A percentile compares a stretch with the other conserved stretches of the same genome.
phyloP scores from a whole-genome alignment of 2,329 filamentous ascomycete species.

The Phialocephala sp. region DNA sequence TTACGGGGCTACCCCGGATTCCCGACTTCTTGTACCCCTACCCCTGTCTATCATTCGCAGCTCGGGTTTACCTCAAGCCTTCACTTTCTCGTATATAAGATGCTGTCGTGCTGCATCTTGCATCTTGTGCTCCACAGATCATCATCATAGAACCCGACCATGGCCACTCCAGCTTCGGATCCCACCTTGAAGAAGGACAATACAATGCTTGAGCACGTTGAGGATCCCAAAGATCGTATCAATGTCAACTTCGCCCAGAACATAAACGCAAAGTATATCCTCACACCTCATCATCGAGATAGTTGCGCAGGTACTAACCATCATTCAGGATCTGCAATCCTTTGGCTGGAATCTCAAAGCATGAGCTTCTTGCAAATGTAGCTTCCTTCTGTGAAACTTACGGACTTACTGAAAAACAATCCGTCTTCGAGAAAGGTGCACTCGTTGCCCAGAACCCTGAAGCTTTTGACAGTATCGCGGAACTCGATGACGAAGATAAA shows the following conservation, averaged over 20 bases:
- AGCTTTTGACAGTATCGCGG: conserved; percentile 23
- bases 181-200: conserved; percentile 9
- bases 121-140: conserved; percentile 1
- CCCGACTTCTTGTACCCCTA: background rate
- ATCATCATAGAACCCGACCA: background rate
- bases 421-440: conserved; percentile 39
- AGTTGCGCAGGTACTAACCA: background rate
- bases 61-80: background rate
- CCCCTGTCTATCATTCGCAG: background rate
- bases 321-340: conserved; percentile 49
- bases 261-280: conserved; percentile 20
- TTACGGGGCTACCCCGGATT: conserved; percentile 5
- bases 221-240: conserved; percentile 18
- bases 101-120: background rate
- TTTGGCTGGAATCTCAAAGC: conserved; percentile 57
- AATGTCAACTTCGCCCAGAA: conserved; percentile 16
- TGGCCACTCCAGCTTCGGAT: background rate
- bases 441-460: conserved; percentile 47
- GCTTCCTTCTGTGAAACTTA: conserved; percentile 63
- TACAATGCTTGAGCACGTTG: conserved; percentile 12
- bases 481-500: conserved; percentile 40
- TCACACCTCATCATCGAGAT: conserved; percentile 8
- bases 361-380: conserved; percentile 57
- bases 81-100: conserved; percentile 6
- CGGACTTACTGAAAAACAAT: conserved; percentile 51